A percentile compares a stretch with the other conserved stretches of the same genome.
phyloP scores from a whole-genome alignment of 129 eudicot genomes.

The Artemisia tridentata region DNA sequence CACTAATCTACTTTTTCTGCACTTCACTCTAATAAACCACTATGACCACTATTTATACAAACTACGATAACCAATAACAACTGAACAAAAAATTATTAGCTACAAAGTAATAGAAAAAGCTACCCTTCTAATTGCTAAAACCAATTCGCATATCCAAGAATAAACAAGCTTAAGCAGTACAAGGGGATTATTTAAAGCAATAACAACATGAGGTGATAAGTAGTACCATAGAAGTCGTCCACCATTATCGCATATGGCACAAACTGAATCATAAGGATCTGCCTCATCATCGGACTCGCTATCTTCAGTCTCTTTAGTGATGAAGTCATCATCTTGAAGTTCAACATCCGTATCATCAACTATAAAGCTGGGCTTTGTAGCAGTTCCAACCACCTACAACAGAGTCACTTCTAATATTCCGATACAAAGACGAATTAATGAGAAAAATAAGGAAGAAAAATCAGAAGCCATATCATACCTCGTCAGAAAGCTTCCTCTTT shows the following conservation, averaged over 20 bases:
- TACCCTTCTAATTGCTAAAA: too few relatives aligned
- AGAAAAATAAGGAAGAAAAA: slow-evolving; percentile 13
- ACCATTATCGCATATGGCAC: slow-evolving; percentile 88
- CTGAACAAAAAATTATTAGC: too few relatives aligned
- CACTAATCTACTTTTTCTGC: too few relatives aligned
- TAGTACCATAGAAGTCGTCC: slow-evolving; percentile 54
- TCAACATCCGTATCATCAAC: slow-evolving; percentile 47
- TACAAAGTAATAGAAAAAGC: too few relatives aligned
- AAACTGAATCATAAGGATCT: slow-evolving; percentile 62
- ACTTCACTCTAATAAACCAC: too few relatives aligned
- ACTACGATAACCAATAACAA: too few relatives aligned
- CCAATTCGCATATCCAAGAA: neutral
- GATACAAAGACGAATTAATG: slow-evolving; percentile 19
- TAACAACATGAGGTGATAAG: too few relatives aligned
- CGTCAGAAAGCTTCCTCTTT: slow-evolving; percentile 47
- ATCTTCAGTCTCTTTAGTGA: slow-evolving; percentile 37
- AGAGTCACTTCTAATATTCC: slow-evolving; percentile 16
- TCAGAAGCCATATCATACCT: slow-evolving; percentile 42
- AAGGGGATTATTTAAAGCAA: too few relatives aligned
- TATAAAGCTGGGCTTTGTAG: slow-evolving; percentile 41
- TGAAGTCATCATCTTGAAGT: slow-evolving; percentile 43
- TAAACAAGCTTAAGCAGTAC: neutral
- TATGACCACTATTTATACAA: too few relatives aligned
- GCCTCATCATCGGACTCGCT: slow-evolving; percentile 57
- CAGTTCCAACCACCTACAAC: slow-evolving; percentile 43